Evolutionary conservation across 2,329 filamentous ascomycete genomes (phyloP), one percentile per base, ranked within the genome.

Genomic region (Amphichorda felina): DNA sequence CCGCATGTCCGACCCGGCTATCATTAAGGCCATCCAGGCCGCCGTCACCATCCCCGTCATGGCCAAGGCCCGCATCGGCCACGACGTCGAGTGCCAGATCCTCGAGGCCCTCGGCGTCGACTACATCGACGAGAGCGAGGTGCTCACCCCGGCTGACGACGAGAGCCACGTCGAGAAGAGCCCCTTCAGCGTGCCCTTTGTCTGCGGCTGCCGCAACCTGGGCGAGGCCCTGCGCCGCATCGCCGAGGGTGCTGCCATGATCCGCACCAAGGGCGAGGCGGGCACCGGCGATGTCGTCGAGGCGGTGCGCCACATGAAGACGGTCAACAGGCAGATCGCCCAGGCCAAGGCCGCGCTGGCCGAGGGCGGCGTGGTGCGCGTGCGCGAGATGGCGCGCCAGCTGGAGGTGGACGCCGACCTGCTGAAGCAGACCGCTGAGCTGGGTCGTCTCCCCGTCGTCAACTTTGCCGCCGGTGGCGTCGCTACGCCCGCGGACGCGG

Each of bases 381-480:
- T 75, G 44, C 72, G 87, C 34, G 75, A 79, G 28, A 69, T 87
- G 40, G 89, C 89, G 6, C 80, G 88, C 48, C 80, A 93, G 55
- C 71, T 95, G 33, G 82, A 80, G 43, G 79, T 75, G 37, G 82
- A 91, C 38, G 84, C 77, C 39, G 74, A 76, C 8, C 68, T 98
- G 41, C 72, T 98, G 24, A 82, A 79, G 57, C 78, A 94, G 68
- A 89, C 85, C 1, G 89, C 87, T 2, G 77, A 87, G 66, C 70
- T 93, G 44, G 87, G 87, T 30, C 72, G 91, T 34, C 68, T 98
- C 37, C 91, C 91, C 3, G 89, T 96, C 1, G 91, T 98, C 44
- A 96, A 96, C 70, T 96, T 98, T 49, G 91, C 91, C 1, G 91
- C 91, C 4, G 91, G 91, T n/a, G 91, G 91, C 39, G 83, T 98